These are phyloP conservation scores for Raddia distichophylla DNA, from an alignment of 176 grass and related monocot genomes.

Conservation along the genomic window DNA sequence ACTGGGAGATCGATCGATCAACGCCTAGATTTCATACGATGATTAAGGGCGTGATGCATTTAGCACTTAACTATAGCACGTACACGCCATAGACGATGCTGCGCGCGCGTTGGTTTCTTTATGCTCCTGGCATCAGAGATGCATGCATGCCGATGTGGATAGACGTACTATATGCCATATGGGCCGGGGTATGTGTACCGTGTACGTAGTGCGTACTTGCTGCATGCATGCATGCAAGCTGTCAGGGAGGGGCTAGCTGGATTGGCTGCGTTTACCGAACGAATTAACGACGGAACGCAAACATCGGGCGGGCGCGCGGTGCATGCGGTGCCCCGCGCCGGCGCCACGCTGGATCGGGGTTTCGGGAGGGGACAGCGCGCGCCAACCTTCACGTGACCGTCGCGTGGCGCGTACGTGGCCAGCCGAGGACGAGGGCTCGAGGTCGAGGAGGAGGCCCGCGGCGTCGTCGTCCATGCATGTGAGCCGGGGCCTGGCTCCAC, in stretches of 20 bases:
- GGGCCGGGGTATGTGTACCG: no score
- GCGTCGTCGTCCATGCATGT: constrained; percentile 20
- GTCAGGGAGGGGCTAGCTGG: no score
- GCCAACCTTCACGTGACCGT: constrained; percentile 54
- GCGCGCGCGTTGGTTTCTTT: not conserved
- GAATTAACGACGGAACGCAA: constrained; percentile 10
- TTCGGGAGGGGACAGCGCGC: not conserved
- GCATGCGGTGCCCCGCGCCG: constrained; percentile 40
- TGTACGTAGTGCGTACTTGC: not conserved
- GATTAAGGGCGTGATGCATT: constrained; percentile 12
- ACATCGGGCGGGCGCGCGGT: not conserved
- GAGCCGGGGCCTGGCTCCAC: constrained; percentile 12
- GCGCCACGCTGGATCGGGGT: constrained; percentile 36
- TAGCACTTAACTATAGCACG: not conserved
- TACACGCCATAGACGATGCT: not conserved
- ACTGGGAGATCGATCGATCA: not conserved
- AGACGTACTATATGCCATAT: no score
- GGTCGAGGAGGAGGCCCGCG: not conserved
- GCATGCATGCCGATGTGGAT: not conserved
- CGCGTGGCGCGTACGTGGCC: constrained; percentile 21
- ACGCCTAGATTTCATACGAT: not conserved
- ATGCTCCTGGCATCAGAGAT: not conserved
- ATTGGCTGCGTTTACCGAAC: constrained; percentile 28
- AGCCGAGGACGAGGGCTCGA: no score
- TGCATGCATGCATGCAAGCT: no score